A percentile compares a stretch with the other conserved stretches of the same genome.
Conservation (phyloP, 2,329 filamentous ascomycete species). For the Colletotrichum graminicola region DNA sequence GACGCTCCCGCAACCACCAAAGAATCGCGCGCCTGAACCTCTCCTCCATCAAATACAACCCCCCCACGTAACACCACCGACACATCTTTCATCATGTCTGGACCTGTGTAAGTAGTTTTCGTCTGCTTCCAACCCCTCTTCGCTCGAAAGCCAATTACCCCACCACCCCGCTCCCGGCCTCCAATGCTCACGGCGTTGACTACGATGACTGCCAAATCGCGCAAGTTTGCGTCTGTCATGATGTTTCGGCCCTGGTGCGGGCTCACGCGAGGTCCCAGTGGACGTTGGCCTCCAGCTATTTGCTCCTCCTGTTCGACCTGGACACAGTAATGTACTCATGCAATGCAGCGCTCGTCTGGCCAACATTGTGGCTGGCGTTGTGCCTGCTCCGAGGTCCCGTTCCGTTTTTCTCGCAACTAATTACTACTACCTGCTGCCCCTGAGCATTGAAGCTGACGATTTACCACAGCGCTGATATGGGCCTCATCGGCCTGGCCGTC, state of each 20-base stretch:
- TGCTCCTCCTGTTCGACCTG: constrained; percentile 6
- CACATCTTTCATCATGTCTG: constrained; percentile 67
- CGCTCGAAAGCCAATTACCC: constrained; percentile 48
- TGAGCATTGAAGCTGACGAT: constrained; percentile 63
- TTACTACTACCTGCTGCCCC: constrained; percentile 38
- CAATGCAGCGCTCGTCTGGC: constrained; percentile 77
- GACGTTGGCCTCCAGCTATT: constrained; percentile 11
- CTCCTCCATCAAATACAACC: constrained; percentile 22
- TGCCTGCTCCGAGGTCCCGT: constrained; percentile 55
- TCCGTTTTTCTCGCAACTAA: constrained; percentile 43
- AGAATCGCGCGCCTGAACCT: constrained; percentile 36
- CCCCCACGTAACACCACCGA: constrained; percentile 26
- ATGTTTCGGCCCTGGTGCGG: constrained; percentile 5
- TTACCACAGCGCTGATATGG: constrained; percentile 81
- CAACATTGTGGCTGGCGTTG: constrained; percentile 60
- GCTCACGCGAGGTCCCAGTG: constrained; percentile 28
- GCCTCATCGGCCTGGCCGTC: constrained; percentile 92
- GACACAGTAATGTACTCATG: constrained; percentile 33
- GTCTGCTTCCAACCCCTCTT: constrained; percentile 44
- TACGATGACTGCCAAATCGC: constrained; percentile 51
- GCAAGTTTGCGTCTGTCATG: constrained; percentile 44
- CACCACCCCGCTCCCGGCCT: constrained; percentile 55
- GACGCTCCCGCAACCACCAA: constrained; percentile 35
- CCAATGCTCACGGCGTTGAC: constrained; percentile 43
- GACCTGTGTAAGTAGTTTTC: constrained; percentile 72